phyloP scores from a whole-genome alignment of 2,329 filamentous ascomycete genomes.

The Cladosporium sp. region DNA sequence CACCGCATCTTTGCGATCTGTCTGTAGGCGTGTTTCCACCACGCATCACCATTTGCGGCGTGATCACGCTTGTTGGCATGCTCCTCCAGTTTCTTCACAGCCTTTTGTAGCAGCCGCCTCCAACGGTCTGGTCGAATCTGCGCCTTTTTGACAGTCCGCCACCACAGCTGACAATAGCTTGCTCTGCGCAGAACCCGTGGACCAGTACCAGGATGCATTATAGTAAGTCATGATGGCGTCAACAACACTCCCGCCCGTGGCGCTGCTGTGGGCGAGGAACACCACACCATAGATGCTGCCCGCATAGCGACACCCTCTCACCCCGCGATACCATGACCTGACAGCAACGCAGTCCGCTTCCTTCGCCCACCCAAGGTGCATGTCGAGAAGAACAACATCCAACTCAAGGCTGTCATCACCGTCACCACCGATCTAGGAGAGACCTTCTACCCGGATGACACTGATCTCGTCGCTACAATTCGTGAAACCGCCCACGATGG shows the following conservation, averaged over 20 bases:
- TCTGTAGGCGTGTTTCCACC: not conserved
- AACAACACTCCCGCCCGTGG: not conserved
- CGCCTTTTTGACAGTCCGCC: not conserved
- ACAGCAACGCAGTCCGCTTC: slow-evolving; percentile 50
- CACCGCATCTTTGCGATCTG: not conserved
- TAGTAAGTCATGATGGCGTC: slow-evolving; percentile 14
- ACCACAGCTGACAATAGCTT: not conserved
- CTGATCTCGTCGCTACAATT: slow-evolving; percentile 41
- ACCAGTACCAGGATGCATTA: slow-evolving; percentile 18
- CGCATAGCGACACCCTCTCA: not conserved
- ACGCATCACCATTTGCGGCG: not conserved
- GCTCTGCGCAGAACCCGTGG: not conserved
- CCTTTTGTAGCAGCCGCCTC: not conserved
- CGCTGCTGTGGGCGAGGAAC: not conserved
- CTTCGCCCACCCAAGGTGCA: slow-evolving; percentile 57
- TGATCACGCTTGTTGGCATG: not conserved
- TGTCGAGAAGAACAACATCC: slow-evolving; percentile 36
- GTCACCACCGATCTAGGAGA: slow-evolving; percentile 68
- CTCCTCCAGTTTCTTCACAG: slow-evolving; percentile 5
- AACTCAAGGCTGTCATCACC: slow-evolving; percentile 53
- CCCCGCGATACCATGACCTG: not conserved
- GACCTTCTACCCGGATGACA: slow-evolving; percentile 52
- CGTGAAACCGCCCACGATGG: slow-evolving; percentile 28
- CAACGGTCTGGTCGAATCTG: not conserved
- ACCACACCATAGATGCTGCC: not conserved